These are phyloP conservation scores for Ceratobasidium sp. DNA, from an alignment of 1,284 basidiomycete genomes.

Conservation along the genomic window DNA sequence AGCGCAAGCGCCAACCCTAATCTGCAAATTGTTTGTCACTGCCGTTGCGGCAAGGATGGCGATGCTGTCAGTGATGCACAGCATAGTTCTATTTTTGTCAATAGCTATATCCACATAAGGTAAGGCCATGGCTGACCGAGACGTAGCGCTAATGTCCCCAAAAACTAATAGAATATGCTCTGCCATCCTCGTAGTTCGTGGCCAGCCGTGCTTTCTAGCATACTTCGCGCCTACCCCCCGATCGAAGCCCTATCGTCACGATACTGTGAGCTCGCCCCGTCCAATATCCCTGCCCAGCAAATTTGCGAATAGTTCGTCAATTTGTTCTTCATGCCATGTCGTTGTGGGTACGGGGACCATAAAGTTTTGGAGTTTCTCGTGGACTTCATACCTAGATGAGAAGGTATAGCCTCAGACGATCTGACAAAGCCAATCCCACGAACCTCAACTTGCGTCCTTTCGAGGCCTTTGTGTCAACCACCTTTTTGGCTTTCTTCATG, in stretches of 20 bases:
- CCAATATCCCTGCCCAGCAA: constrained; percentile 63
- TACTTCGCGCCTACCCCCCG: no score
- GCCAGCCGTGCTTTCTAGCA: no score
- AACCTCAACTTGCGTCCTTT: constrained; percentile 87
- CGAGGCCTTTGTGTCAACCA: constrained; percentile 90
- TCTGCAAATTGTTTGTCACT: no score
- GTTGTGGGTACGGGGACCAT: constrained; percentile 82
- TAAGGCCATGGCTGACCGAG: no score
- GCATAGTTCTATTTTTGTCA: neutral
- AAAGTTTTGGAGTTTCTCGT: constrained; percentile 92
- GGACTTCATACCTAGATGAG: constrained; percentile 76
- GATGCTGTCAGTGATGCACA: neutral
- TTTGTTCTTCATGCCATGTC: constrained; percentile 90
- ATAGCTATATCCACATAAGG: neutral
- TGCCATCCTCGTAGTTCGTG: no score
- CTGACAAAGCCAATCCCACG: neutral
- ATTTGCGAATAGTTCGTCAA: constrained; percentile 88
- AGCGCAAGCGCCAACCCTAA: no score
- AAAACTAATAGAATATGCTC: no score
- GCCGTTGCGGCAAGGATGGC: neutral
- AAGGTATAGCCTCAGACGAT: constrained; percentile 38
- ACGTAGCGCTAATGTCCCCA: no score
- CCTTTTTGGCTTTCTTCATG: constrained; percentile 67
- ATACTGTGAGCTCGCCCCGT: neutral
- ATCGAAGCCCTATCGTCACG: neutral